phyloP scores from a whole-genome alignment of 257 asterid genomes.

The Solanum paucissectum region DNA sequence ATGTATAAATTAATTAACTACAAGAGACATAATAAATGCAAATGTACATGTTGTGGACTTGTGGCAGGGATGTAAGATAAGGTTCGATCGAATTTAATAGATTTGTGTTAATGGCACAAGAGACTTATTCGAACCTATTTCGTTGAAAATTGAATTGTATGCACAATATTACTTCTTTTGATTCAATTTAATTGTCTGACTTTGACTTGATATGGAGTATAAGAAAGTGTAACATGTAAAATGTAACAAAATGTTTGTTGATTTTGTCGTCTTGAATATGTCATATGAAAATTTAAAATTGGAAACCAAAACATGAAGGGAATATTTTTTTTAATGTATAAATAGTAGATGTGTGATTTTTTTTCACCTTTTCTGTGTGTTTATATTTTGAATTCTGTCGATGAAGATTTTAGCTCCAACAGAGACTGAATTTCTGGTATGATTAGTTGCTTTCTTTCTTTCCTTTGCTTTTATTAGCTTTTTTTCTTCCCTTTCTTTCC shows the following conservation, averaged over 20 bases:
- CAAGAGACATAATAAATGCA: slow-evolving; percentile 4
- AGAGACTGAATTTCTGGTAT: slow-evolving; percentile 10
- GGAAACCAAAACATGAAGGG: not conserved
- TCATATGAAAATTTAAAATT: not conserved
- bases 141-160: not conserved
- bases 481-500: not conserved
- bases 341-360: not conserved
- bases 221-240: not conserved
- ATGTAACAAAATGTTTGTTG: not conserved
- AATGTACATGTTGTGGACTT: not conserved
- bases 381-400: not conserved
- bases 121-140: not conserved
- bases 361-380: not conserved
- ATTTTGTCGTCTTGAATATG: not conserved
- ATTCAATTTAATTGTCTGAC: not conserved
- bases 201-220: not conserved
- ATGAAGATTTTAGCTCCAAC: not conserved
- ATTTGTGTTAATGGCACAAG: not conserved
- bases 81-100: not conserved
- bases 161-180: not conserved
- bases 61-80: not conserved
- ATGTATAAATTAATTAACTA: not conserved
- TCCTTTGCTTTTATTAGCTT: slow-evolving; percentile 8
- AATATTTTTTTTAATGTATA: not conserved
- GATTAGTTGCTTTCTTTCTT: slow-evolving; percentile 47